Conservation (phyloP, 2,329 filamentous ascomycete species). For the Metarhizium guizhouense region DNA sequence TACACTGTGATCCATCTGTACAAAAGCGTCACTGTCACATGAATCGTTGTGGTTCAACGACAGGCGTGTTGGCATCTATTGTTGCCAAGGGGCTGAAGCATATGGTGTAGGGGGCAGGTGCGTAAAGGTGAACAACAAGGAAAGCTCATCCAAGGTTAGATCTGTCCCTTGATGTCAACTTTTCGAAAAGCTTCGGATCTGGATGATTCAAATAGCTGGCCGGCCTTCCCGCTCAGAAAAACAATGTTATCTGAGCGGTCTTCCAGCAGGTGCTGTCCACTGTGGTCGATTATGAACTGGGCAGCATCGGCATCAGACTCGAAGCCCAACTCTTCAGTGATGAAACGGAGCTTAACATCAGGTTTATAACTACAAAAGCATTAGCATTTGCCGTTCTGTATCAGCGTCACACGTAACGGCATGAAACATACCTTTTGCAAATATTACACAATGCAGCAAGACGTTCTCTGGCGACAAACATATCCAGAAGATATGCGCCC, state of each 20-base stretch:
- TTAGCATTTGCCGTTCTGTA: not conserved
- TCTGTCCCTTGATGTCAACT: constrained; percentile 97
- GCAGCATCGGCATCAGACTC: constrained; percentile 85
- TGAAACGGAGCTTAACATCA: constrained; percentile 78
- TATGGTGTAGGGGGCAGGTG: not conserved
- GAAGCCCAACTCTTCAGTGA: constrained; percentile 94
- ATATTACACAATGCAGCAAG: constrained; percentile 84
- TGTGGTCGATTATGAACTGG: constrained; percentile 79
- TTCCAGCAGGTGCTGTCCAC: constrained; percentile 67
- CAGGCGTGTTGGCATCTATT: not conserved
- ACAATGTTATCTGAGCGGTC: constrained; percentile 65
- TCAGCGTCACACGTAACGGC: not conserved
- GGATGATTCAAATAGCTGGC: constrained; percentile 62
- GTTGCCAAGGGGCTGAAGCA: not conserved
- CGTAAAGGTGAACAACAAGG: not conserved
- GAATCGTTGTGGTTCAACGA: not conserved
- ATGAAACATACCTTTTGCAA: constrained; percentile 68
- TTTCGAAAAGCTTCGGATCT: constrained; percentile 68
- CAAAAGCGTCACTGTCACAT: not conserved
- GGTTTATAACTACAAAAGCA: constrained; percentile 70
- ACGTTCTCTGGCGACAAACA: constrained; percentile 93
- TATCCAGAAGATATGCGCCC: constrained; percentile 98
- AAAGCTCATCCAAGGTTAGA: constrained; percentile 40
- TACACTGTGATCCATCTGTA: not conserved
- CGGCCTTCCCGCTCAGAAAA: constrained; percentile 67